phyloP scores from a whole-genome alignment of 352 stramenopile genomes.

The Pythium pectinolyticum region DNA sequence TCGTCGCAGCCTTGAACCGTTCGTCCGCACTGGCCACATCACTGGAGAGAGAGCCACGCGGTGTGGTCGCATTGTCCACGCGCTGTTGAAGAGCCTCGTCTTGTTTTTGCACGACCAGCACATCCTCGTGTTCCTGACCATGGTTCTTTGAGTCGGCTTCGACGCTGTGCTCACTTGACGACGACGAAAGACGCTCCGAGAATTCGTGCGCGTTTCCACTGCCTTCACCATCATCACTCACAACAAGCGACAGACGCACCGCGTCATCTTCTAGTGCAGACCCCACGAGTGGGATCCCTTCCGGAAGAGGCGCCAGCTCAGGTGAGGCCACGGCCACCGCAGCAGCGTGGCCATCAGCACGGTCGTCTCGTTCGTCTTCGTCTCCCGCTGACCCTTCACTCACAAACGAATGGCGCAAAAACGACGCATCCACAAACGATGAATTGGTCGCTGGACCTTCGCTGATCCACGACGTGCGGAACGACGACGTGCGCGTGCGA shows the following conservation, averaged over 20 bases:
- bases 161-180: constrained; percentile 4
- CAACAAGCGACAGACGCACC: no score
- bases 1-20: not conserved
- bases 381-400: constrained; percentile 20
- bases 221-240: no score
- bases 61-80: not conserved
- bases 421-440: constrained; percentile 15
- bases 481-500: constrained; percentile 16
- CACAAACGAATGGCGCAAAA: constrained; percentile 22
- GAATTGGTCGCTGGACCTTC: constrained; percentile 17
- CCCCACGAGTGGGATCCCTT: not conserved
- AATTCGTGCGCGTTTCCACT: no score
- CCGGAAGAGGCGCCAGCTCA: no score
- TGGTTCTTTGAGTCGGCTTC: not conserved
- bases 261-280: not conserved
- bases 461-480: constrained; percentile 24
- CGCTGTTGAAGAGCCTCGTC: not conserved
- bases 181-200: constrained; percentile 13
- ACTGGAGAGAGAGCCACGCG: constrained; percentile 4
- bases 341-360: no score
- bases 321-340: no score
- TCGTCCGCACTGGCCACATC: constrained; percentile 1
- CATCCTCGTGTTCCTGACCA: not conserved
- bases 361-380: not conserved
- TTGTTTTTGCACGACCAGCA: not conserved